Conservation (phyloP, 2,329 filamentous ascomycete species). For the Corynespora cassiicola region DNA sequence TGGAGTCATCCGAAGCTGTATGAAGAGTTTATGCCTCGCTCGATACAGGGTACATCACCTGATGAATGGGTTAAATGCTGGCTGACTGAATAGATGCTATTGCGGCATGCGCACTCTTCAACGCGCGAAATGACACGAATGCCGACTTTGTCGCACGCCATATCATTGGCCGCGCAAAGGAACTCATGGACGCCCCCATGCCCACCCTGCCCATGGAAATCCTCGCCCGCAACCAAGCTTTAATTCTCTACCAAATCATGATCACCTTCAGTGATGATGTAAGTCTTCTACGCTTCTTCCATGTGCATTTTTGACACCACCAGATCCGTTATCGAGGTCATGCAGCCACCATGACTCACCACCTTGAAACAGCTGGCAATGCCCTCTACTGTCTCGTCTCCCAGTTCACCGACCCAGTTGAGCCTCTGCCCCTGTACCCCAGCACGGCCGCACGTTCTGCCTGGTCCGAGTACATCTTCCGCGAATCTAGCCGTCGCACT, state of each 20-base stretch:
- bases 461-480: slow-evolving; percentile 61
- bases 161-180: slow-evolving; percentile 54
- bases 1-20: slow-evolving; percentile 64
- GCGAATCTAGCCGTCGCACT: slow-evolving; percentile 62
- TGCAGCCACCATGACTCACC: slow-evolving; percentile 20
- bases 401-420: slow-evolving; percentile 18
- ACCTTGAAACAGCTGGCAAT: slow-evolving; percentile 20
- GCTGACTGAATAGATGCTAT: slow-evolving; percentile 52
- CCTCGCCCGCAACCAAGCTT: slow-evolving; percentile 34
- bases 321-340: slow-evolving; percentile 23
- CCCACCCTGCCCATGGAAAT: slow-evolving; percentile 23
- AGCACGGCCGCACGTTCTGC: slow-evolving; percentile 46
- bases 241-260: slow-evolving; percentile 38
- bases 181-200: slow-evolving; percentile 44
- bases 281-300: slow-evolving; percentile 1
- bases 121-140: slow-evolving; percentile 58
- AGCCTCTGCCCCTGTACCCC: slow-evolving; percentile 46
- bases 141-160: slow-evolving; percentile 56
- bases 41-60: slow-evolving; percentile 57
- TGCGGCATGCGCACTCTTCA: slow-evolving; percentile 61
- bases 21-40: slow-evolving; percentile 57
- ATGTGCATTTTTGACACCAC: neutral
- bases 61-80: neutral
- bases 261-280: slow-evolving; percentile 31
- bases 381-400: slow-evolving; percentile 12